Percentiles rank a stretch among this genome's conserved stretches.
These are phyloP conservation scores for Aegilops bicornis DNA, from an alignment of 176 grass and related monocot genomes.

Conservation along the genomic window DNA sequence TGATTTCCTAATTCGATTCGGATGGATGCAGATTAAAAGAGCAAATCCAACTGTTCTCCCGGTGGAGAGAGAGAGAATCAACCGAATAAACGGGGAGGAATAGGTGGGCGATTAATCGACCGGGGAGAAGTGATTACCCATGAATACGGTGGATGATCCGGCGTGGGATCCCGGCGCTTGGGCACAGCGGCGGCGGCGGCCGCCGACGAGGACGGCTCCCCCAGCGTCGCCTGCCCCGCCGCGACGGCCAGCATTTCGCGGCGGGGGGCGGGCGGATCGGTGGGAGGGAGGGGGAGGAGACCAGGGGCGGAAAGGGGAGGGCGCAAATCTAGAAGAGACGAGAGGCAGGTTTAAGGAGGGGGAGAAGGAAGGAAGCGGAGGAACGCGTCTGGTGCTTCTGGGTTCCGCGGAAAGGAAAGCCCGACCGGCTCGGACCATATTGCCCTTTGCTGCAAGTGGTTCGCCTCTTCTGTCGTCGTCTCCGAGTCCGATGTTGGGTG, in stretches of 20 bases:
- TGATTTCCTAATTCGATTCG: not conserved
- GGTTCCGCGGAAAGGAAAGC: not conserved
- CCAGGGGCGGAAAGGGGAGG: not conserved
- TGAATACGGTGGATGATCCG: conserved; percentile 54
- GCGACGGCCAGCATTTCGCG: conserved; percentile 2
- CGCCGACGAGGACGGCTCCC: not conserved
- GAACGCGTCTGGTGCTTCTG: not conserved
- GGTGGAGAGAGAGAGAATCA: not conserved
- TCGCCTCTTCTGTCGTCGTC: too few species aligned
- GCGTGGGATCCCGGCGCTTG: conserved; percentile 23
- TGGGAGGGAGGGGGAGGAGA: not conserved
- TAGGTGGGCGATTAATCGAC: not conserved
- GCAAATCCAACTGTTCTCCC: not conserved
- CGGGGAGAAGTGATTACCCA: conserved; percentile 32
- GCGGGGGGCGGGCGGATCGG: not conserved
- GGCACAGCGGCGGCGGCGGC: not conserved
- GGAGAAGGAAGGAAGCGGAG: not conserved
- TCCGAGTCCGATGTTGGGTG: not conserved
- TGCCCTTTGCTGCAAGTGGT: too few species aligned
- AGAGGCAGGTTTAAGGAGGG: conserved; percentile 24
- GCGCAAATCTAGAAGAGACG: not conserved
- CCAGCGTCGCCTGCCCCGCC: not conserved
- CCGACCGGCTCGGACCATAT: too few species aligned
- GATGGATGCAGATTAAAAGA: not conserved
- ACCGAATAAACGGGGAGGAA: not conserved